Evolutionary conservation across 257 asterid genomes (phyloP).

Genomic region (Coffea eugenioides): DNA sequence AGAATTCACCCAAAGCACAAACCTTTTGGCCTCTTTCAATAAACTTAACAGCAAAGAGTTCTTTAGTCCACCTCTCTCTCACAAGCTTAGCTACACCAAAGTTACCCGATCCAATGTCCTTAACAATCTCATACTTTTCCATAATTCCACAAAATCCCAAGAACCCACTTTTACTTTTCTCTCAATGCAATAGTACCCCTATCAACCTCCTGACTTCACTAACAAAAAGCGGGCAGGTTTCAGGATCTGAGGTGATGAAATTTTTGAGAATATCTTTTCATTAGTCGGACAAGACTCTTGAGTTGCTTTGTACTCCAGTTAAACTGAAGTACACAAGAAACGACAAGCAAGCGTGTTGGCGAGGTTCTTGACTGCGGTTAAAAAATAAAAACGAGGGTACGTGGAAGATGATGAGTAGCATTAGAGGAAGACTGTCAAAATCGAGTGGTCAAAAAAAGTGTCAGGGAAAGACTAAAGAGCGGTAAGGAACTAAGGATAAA

Average conservation of each 20-base stretch:
- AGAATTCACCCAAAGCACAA: not conserved
- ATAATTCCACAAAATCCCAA: constrained; percentile 22
- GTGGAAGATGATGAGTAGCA: not conserved
- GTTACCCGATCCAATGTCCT: constrained; percentile 65
- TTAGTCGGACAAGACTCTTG: not conserved
- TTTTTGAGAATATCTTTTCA: not conserved
- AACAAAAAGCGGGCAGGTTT: not conserved
- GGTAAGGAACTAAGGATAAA: not conserved
- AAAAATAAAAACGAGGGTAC: not conserved
- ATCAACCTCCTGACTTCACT: not conserved
- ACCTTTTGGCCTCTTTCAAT: constrained; percentile 47
- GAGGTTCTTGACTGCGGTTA: constrained; percentile 7
- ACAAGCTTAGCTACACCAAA: constrained; percentile 82
- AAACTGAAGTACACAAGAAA: not conserved
- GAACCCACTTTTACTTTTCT: constrained; percentile 1
- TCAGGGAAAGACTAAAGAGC: not conserved
- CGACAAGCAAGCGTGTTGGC: not conserved
- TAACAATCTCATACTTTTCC: constrained; percentile 62
- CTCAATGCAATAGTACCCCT: not conserved
- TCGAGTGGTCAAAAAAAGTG: constrained; percentile 3
- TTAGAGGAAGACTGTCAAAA: not conserved
- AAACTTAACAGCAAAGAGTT: constrained; percentile 39
- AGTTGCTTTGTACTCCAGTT: not conserved
- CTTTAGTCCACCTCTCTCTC: constrained; percentile 32
- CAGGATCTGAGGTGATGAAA: constrained; percentile 1